Evolutionary conservation across 2,329 filamentous ascomycete genomes (phyloP).

Genomic region (Phyllosticta citriasiana): DNA sequence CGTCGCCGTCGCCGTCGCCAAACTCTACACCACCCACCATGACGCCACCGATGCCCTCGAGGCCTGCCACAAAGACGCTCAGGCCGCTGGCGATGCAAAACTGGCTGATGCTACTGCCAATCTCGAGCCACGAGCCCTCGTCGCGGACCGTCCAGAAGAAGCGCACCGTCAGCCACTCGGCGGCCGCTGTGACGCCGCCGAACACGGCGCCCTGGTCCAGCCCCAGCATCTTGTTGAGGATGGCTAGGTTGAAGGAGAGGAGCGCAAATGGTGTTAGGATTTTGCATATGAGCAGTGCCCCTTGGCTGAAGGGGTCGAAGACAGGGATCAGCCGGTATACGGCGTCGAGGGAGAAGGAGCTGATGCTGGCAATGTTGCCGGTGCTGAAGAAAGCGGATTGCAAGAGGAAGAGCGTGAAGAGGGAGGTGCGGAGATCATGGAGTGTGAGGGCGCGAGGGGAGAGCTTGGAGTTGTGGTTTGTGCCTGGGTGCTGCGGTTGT

Average conservation of each 20-base stretch:
- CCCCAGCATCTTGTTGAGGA: conserved; percentile 74
- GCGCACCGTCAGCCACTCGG: conserved; percentile 82
- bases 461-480: conserved; percentile 2
- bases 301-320: conserved; percentile 89
- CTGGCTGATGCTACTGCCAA: conserved; percentile 91
- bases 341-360: conserved; percentile 85
- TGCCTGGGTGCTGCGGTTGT: conserved; percentile 29
- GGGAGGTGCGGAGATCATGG: conserved; percentile 74
- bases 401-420: conserved; percentile 92
- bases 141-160: conserved; percentile 98
- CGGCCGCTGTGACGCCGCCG: conserved; percentile 81
- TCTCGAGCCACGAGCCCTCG: conserved; percentile 94
- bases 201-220: conserved; percentile 84
- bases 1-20: conserved; percentile 18
- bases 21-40: conserved; percentile 76
- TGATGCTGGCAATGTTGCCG: conserved; percentile 89
- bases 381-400: conserved; percentile 97
- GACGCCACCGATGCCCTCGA: conserved; percentile 77
- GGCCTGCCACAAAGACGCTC: conserved; percentile 78
- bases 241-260: conserved; percentile 86
- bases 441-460: conserved; percentile 58
- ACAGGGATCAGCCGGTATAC: conserved; percentile 80
- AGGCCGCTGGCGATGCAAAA: conserved; percentile 86
- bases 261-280: conserved; percentile 87
- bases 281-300: conserved; percentile 76